Conservation (phyloP, 345 rosid species). For the Trapa incisa region DNA sequence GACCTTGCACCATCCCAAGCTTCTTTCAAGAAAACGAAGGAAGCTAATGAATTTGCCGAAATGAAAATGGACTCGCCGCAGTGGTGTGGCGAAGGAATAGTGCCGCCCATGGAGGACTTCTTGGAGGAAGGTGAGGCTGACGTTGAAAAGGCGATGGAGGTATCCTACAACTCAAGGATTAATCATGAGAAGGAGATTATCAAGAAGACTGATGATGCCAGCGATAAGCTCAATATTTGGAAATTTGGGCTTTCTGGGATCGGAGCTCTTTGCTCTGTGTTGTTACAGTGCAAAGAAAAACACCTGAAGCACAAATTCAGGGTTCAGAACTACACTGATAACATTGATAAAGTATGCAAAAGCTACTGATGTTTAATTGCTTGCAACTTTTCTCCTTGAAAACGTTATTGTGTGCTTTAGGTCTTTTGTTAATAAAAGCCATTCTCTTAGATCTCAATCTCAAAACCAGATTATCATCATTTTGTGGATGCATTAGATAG, state of each 20-base stretch:
- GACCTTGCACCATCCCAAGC: constrained; percentile 31
- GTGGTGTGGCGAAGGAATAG: constrained; percentile 11
- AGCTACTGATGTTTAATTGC: background rate
- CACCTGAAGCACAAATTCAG: constrained; percentile 37
- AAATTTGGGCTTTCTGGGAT: constrained; percentile 68
- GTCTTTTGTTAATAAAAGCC: too few species aligned
- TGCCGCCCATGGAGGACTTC: constrained; percentile 27
- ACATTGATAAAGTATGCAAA: constrained; percentile 32
- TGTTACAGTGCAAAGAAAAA: constrained; percentile 38
- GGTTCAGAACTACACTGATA: constrained; percentile 61
- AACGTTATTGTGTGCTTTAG: background rate
- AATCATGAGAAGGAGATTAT: constrained; percentile 7
- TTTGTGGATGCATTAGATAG: background rate
- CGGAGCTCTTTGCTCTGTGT: constrained; percentile 83
- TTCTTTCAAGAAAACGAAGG: constrained; percentile 62
- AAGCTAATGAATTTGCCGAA: constrained; percentile 88
- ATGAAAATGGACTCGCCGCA: constrained; percentile 72
- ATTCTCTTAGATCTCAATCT: background rate
- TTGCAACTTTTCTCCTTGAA: too few species aligned
- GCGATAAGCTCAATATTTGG: constrained; percentile 42
- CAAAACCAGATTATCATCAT: too few species aligned
- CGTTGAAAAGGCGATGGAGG: constrained; percentile 7
- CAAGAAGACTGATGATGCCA: constrained; percentile 1
- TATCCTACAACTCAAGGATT: constrained; percentile 22
- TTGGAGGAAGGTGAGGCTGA: constrained; percentile 21